Conservation (phyloP, 257 asterid species). For the Fraxinus pennsylvanica region DNA sequence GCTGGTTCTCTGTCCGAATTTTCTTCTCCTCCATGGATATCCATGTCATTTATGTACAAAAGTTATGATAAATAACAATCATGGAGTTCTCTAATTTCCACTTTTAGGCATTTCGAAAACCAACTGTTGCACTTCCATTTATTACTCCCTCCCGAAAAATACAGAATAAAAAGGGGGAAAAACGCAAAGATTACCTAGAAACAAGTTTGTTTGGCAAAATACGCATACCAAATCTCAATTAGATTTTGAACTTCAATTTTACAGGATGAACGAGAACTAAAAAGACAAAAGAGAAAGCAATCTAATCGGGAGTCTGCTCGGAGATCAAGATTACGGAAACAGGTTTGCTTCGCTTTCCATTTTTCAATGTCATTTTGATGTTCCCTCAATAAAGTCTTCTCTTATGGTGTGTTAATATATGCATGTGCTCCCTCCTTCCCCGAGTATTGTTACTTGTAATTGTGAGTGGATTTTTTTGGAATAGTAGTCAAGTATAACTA, state of each 20-base stretch:
- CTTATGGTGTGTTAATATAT: not conserved
- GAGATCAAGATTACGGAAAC: conserved; percentile 94
- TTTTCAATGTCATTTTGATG: not conserved
- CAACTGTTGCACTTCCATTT: not conserved
- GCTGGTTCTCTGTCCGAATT: not conserved
- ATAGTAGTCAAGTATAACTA: not conserved
- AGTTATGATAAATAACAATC: not conserved
- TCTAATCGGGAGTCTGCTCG: conserved; percentile 99
- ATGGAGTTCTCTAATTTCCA: not conserved
- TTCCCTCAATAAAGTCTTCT: not conserved
- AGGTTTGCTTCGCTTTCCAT: conserved; percentile 45
- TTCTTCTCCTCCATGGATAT: not conserved
- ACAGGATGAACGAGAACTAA: conserved; percentile 93
- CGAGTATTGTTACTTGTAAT: not conserved
- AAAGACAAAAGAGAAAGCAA: conserved; percentile 93
- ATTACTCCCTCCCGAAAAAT: no score
- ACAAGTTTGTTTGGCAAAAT: not conserved
- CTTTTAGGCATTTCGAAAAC: not conserved
- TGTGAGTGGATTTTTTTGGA: not conserved
- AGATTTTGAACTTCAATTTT: conserved; percentile 15
- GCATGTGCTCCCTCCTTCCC: not conserved
- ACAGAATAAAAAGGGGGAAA: no score
- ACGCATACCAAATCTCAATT: not conserved
- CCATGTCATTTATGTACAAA: not conserved
- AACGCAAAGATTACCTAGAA: not conserved